Conservation (phyloP, 306 rosid genomes). For the Rubus idaeus region DNA sequence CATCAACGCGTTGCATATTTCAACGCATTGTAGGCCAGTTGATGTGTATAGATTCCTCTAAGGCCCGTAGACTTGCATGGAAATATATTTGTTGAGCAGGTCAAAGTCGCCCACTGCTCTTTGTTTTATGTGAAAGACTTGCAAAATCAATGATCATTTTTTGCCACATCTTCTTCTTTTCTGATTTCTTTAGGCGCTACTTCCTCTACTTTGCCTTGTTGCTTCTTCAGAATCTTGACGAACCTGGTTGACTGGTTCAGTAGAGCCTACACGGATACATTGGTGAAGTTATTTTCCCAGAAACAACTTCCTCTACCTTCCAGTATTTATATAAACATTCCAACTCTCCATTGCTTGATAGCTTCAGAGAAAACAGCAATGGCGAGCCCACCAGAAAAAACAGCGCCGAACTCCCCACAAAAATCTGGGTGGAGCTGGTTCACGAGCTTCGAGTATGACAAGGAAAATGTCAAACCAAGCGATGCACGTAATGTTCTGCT, state of each 20-base stretch:
- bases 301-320: neutral
- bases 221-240: neutral
- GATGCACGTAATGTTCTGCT: conserved; percentile 32
- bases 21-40: neutral
- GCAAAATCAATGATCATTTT: too few relatives aligned
- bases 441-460: conserved; percentile 24
- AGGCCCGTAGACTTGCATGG: neutral
- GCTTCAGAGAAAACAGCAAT: neutral
- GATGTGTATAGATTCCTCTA: neutral
- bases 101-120: neutral
- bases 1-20: neutral
- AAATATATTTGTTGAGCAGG: neutral
- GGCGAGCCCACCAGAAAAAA: neutral
- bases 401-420: conserved; percentile 2
- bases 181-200: neutral
- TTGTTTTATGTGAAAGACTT: neutral
- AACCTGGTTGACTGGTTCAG: neutral
- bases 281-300: neutral
- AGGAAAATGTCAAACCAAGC: neutral
- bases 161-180: neutral
- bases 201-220: conserved; percentile 5
- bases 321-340: neutral
- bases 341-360: neutral
- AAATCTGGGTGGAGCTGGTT: neutral
- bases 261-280: neutral